phyloP scores from a whole-genome alignment of 768 basidiomycete species.

The Rhodotorula babjevae region DNA sequence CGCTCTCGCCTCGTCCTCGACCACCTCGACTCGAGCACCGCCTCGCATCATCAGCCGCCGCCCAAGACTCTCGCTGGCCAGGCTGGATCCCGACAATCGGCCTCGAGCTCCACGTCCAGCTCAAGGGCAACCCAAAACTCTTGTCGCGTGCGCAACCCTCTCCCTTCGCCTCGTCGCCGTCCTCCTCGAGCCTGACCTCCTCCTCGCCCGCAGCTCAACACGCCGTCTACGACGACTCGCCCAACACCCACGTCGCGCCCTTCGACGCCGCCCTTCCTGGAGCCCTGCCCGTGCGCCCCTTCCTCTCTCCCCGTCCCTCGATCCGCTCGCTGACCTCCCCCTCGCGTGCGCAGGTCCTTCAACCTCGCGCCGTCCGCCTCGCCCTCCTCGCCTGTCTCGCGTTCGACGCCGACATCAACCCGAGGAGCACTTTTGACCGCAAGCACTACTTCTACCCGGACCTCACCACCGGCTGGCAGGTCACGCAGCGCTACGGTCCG shows the following conservation, averaged over 20 bases:
- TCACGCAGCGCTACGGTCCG: constrained; percentile 88
- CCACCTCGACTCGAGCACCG: background rate
- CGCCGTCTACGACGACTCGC: constrained; percentile 54
- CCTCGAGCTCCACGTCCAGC: constrained; percentile 91
- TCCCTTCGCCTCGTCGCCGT: background rate
- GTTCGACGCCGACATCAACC: constrained; percentile 50
- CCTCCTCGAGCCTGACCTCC: background rate
- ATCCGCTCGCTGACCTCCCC: constrained; percentile 46
- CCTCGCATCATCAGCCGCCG: background rate
- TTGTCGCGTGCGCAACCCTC: constrained; percentile 62
- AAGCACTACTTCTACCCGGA: constrained; percentile 99
- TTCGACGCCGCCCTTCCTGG: constrained; percentile 92
- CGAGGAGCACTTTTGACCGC: constrained; percentile 67
- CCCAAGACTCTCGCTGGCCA: constrained; percentile 10
- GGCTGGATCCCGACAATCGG: constrained; percentile 89
- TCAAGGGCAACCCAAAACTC: constrained; percentile 78
- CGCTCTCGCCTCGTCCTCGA: background rate
- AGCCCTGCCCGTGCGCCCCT: constrained; percentile 69
- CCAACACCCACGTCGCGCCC: constrained; percentile 68
- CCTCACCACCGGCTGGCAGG: constrained; percentile 89
- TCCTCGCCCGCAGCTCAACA: constrained; percentile 47
- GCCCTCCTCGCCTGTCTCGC: constrained; percentile 77
- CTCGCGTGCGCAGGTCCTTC: constrained; percentile 35
- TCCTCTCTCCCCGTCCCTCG: background rate
- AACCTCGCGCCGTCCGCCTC: constrained; percentile 58